phyloP scores from a whole-genome alignment of 2,329 filamentous ascomycete genomes.

The Aspergillus piperis region DNA sequence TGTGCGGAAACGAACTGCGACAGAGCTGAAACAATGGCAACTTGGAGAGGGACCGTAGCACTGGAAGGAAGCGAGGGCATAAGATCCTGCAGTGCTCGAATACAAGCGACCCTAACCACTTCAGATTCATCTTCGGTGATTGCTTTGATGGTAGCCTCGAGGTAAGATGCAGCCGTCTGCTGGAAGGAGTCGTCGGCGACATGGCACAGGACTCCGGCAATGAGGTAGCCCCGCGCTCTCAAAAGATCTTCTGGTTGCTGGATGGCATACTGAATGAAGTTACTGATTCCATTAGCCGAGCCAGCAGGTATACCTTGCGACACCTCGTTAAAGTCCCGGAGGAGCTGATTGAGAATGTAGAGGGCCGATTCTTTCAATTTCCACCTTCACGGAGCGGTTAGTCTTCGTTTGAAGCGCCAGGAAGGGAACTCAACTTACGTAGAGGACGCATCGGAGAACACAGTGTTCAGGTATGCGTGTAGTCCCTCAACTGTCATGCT shows the following conservation, averaged over 20 bases:
- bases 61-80: conserved; percentile 55
- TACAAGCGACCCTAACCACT: conserved; percentile 87
- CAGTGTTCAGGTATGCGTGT: conserved; percentile 70
- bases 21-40: conserved; percentile 60
- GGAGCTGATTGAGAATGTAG: conserved; percentile 80
- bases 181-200: conserved; percentile 61
- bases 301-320: conserved; percentile 69
- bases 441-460: conserved; percentile 60
- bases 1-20: conserved; percentile 75
- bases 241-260: conserved; percentile 72
- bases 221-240: conserved; percentile 81
- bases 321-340: conserved; percentile 80
- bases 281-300: conserved; percentile 72
- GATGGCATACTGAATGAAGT: conserved; percentile 77
- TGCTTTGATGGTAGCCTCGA: conserved; percentile 67
- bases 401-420: neutral
- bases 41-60: conserved; percentile 60
- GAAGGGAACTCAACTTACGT: conserved; percentile 31
- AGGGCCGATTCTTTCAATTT: conserved; percentile 77
- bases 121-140: conserved; percentile 77
- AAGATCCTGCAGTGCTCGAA: conserved; percentile 78
- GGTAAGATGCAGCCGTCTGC: conserved; percentile 39
- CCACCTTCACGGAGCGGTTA: conserved; percentile 48
- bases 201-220: conserved; percentile 76
- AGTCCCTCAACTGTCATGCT: conserved; percentile 75